A percentile compares a stretch with the other conserved stretches of the same genome.
Conservation (phyloP, 352 stramenopile genomes). For the Pythium brachiatum region DNA sequence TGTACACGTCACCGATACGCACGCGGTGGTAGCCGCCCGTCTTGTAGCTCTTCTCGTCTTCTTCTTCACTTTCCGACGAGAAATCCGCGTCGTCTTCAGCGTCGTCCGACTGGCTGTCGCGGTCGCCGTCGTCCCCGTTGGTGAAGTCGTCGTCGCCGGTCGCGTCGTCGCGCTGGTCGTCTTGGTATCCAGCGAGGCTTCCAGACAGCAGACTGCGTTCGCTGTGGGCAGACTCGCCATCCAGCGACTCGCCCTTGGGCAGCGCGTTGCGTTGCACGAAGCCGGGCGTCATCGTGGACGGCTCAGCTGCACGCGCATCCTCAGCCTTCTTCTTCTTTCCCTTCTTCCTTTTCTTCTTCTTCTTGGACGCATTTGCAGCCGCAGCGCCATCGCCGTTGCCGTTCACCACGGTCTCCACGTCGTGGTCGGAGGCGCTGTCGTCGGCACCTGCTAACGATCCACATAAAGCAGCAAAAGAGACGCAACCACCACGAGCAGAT, state of each 20-base stretch:
- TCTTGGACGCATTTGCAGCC: constrained; percentile 1
- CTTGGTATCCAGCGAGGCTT: constrained; percentile 21
- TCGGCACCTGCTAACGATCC: not conserved
- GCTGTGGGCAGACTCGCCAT: constrained; percentile 28
- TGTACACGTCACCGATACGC: constrained; percentile 90
- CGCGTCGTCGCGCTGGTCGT: constrained; percentile 14
- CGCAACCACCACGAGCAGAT: not conserved
- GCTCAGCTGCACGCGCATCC: not conserved
- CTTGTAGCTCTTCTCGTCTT: constrained; percentile 96
- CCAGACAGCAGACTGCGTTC: constrained; percentile 28
- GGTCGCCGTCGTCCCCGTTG: constrained; percentile 26
- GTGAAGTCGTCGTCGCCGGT: too few species aligned
- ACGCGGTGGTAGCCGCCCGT: constrained; percentile 98
- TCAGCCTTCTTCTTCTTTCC: constrained; percentile 20
- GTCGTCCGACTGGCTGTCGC: constrained; percentile 25
- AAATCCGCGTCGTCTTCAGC: constrained; percentile 85
- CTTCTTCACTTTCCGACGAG: constrained; percentile 83
- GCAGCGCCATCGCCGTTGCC: not conserved
- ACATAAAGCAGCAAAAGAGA: constrained; percentile 6
- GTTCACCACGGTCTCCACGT: not conserved
- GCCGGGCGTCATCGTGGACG: not conserved
- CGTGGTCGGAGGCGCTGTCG: constrained; percentile 6
- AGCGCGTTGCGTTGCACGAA: constrained; percentile 18
- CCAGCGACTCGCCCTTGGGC: constrained; percentile 30
- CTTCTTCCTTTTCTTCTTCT: constrained; percentile 33